Evolutionary conservation across 2,329 filamentous ascomycete species (phyloP).

Genomic region (Epichloe sp.): DNA sequence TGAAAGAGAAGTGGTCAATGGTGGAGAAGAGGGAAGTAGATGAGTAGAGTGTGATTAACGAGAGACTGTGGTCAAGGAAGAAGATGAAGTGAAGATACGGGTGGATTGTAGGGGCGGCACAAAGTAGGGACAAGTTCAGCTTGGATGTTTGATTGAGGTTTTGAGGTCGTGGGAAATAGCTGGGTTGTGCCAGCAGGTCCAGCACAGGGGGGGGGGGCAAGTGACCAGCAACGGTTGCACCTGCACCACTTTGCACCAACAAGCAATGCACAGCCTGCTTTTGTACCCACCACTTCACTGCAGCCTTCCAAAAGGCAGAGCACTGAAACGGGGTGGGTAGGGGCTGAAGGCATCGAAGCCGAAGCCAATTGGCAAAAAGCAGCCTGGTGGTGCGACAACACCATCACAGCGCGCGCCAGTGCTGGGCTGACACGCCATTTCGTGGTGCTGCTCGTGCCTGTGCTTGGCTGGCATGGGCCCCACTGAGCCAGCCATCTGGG

Average conservation of each 20-base stretch:
- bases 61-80: constrained; percentile 2
- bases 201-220: too few species aligned
- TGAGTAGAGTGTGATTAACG: not conserved
- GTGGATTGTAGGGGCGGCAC: not conserved
- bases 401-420: not conserved
- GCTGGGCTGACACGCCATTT: not conserved
- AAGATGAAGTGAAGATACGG: not conserved
- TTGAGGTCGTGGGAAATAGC: not conserved
- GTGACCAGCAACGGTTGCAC: too few species aligned
- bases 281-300: too few species aligned
- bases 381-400: not conserved
- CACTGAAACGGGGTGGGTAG: too few species aligned
- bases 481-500: not conserved
- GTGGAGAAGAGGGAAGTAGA: not conserved
- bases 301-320: not conserved
- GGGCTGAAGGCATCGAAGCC: too few species aligned
- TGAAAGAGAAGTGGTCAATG: not conserved
- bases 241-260: not conserved
- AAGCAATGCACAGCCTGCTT: not conserved
- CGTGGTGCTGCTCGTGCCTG: not conserved
- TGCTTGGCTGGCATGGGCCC: not conserved
- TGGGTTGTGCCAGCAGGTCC: too few species aligned
- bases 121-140: not conserved
- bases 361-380: too few species aligned
- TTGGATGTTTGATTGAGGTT: not conserved